Evolutionary conservation across 441 rosid genomes (phyloP).

Genomic region (Adansonia gregorii): DNA sequence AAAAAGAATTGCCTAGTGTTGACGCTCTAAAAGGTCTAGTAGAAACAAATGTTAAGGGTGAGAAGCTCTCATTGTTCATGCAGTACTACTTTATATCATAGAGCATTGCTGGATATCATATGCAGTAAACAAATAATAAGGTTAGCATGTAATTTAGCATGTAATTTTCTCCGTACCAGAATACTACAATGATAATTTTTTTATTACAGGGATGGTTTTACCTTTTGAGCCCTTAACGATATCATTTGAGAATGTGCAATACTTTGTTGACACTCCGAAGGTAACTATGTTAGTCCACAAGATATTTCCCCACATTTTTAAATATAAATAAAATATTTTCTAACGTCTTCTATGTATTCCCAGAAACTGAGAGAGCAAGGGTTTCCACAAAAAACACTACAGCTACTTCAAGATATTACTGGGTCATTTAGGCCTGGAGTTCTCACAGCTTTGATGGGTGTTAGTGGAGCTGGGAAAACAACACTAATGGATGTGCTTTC

Average conservation of each 20-base stretch:
- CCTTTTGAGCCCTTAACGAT: conserved; percentile 41
- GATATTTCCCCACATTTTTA: neutral
- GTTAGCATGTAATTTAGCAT: neutral
- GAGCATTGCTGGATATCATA: neutral
- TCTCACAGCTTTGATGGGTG: conserved; percentile 50
- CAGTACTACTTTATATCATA: neutral
- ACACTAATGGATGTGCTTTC: conserved; percentile 49
- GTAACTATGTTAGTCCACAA: conserved; percentile 24
- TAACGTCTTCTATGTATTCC: neutral
- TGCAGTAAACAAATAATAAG: neutral
- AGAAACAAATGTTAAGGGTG: conserved; percentile 25
- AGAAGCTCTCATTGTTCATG: conserved; percentile 13
- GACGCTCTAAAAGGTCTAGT: conserved; percentile 6
- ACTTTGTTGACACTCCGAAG: conserved; percentile 41
- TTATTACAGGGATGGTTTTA: conserved; percentile 34
- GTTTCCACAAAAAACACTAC: conserved; percentile 33
- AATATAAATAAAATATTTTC: neutral
- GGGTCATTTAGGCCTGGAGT: conserved; percentile 48
- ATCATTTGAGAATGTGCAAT: conserved; percentile 38
- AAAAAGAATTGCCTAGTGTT: conserved; percentile 5
- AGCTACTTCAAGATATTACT: conserved; percentile 41
- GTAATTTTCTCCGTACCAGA: neutral
- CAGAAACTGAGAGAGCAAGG: conserved; percentile 40
- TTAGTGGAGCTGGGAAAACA: conserved; percentile 49
- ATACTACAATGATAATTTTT: neutral